Evolutionary conservation across 208 protist genomes (phyloP), one percentile per base, ranked within the genome.

Genomic region (Vickermania ingenoplastis): DNA sequence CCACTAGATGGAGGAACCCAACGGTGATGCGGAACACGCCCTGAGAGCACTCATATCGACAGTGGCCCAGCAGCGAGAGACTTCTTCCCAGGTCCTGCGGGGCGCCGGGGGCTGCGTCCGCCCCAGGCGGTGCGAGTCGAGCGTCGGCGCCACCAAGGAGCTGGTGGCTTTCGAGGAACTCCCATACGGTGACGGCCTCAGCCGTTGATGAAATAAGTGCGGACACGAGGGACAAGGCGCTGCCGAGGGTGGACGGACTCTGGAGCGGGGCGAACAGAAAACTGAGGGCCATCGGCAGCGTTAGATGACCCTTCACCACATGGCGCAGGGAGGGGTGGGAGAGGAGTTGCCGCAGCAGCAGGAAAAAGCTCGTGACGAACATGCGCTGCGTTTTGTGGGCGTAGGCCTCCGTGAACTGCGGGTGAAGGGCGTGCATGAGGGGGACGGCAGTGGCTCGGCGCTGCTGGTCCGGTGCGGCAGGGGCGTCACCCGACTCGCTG

Each of bases 1-100:
- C 70, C 36, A 89, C 72, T 30, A 94, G 73, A 72, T 86, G 67
- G 4, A 94, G 71, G 58, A 90, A 86, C 3, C 87, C 87, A 41
- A 83, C 75, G 2, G 83, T 89, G 55, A 94, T 89, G 65, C 74
- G 67, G 64, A 87, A 94, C 14, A 61, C 73, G 53, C 75, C 83
- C 1, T 78, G 57, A 24, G 77, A 75, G 52, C 63, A 62, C 63
- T 94, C 87, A 55, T 80, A 88, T 61, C 83, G 73, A 63, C 83
- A 90, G 73, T 94, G 87, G 0, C 81, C 83, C 1, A 91, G 57
- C 22, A 94, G 59, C 1, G 82, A 89, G 2, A 76, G 74, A 30
- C 63, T 66, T 48, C 81, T 75, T 21, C 80, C 55, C 25, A 71
- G n/a, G 25, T 41, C n/a, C 54, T 41, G 5, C 7, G 4, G 22